These are phyloP conservation scores for Hypoxylon sp. DNA, from an alignment of 2,329 filamentous ascomycete genomes.

Conservation along the genomic window DNA sequence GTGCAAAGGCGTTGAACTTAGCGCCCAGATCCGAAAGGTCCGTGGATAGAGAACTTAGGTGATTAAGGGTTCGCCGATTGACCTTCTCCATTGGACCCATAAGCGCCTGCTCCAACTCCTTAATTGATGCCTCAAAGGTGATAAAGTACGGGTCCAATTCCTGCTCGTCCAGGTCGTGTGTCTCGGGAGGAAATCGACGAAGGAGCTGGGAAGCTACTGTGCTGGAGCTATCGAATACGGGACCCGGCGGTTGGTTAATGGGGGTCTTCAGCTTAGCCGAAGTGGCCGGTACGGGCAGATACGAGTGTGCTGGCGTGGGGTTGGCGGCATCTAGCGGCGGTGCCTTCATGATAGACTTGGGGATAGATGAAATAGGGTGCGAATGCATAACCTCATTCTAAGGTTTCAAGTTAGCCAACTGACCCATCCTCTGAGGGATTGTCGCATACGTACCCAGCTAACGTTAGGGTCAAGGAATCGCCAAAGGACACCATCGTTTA, in stretches of 20 bases:
- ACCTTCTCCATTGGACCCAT: conserved; percentile 97
- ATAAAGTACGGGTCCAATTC: conserved; percentile 97
- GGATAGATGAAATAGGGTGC: conserved; percentile 88
- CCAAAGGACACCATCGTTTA: conserved; percentile 97
- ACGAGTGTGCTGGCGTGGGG: conserved; percentile 85
- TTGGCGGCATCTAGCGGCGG: conserved; percentile 97
- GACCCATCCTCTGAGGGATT: conserved; percentile 1
- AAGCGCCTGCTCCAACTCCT: conserved; percentile 88
- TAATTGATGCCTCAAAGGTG: conserved; percentile 90
- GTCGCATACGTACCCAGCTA: conserved; percentile 80
- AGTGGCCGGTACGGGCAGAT: conserved; percentile 84
- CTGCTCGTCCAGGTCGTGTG: conserved; percentile 81
- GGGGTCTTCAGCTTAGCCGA: conserved; percentile 85
- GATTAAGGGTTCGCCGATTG: conserved; percentile 87
- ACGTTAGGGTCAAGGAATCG: conserved; percentile 97
- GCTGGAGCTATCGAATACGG: conserved; percentile 54
- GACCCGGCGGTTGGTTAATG: conserved; percentile 52
- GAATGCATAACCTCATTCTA: conserved; percentile 96
- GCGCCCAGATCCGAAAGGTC: conserved; percentile 94
- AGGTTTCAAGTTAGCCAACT: conserved; percentile 45
- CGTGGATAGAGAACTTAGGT: conserved; percentile 83
- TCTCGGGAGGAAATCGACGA: conserved; percentile 84
- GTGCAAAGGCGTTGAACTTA: conserved; percentile 95
- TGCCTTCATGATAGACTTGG: conserved; percentile 93
- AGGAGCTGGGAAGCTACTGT: conserved; percentile 68